These are phyloP conservation scores for Chaetomium cochliodes DNA, from an alignment of 495 filamentous ascomycete genomes.

Conservation along the genomic window DNA sequence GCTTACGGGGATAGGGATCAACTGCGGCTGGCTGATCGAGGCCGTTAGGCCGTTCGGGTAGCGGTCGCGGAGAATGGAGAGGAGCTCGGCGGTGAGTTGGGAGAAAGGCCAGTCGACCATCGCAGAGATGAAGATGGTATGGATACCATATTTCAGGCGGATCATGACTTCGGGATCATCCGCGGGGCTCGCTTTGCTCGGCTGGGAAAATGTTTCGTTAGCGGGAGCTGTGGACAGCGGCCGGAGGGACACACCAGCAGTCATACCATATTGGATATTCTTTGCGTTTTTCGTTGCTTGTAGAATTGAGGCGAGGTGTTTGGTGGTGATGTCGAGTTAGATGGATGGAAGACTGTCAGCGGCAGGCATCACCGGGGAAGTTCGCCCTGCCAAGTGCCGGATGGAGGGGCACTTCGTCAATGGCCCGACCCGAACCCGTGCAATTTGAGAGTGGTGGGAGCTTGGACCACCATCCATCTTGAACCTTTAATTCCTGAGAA, in stretches of 20 bases:
- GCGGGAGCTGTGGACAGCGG: neutral
- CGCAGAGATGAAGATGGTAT: conserved; percentile 72
- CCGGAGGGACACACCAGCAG: neutral
- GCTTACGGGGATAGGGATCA: conserved; percentile 37
- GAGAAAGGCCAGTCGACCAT: conserved; percentile 59
- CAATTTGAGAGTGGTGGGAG: conserved; percentile 15
- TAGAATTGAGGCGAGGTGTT: neutral
- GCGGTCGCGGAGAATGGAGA: conserved; percentile 51
- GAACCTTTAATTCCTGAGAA: neutral
- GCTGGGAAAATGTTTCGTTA: neutral
- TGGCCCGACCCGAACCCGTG: neutral
- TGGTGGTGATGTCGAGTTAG: neutral
- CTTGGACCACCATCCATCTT: conserved; percentile 31
- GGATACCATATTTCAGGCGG: conserved; percentile 74
- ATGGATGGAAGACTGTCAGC: neutral
- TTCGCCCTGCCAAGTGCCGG: neutral
- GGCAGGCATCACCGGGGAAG: neutral
- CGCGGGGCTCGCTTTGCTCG: conserved; percentile 15
- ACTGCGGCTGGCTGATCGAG: conserved; percentile 22
- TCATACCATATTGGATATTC: neutral
- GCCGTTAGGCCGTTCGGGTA: conserved; percentile 49
- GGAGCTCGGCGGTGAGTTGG: conserved; percentile 61
- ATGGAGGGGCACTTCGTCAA: neutral
- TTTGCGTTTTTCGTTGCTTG: neutral
- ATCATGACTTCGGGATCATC: conserved; percentile 58